These are phyloP conservation scores for Rutstroemia sp. DNA, from an alignment of 2,329 filamentous ascomycete genomes.

Conservation along the genomic window DNA sequence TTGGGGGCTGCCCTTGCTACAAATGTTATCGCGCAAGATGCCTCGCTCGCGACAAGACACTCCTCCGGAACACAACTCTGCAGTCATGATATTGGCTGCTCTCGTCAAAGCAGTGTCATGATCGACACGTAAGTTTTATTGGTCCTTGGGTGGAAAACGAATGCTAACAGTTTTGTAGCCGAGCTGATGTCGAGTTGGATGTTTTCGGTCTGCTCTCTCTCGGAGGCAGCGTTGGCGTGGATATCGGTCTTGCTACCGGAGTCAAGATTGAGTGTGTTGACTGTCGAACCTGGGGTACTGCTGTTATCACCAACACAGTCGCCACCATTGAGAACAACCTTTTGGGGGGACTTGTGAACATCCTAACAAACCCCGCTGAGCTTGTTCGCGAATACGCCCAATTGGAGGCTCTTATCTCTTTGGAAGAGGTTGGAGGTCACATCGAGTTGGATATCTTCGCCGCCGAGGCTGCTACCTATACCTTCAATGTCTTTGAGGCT, in stretches of 20 bases:
- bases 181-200: slow-evolving; percentile 1
- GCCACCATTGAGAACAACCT: slow-evolving; percentile 8
- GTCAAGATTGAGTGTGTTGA: slow-evolving; percentile 16
- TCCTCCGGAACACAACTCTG: background rate
- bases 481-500: slow-evolving; percentile 17
- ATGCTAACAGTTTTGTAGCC: slow-evolving; percentile 9
- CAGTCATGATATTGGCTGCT: slow-evolving; percentile 6
- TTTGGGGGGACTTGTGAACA: slow-evolving; percentile 13
- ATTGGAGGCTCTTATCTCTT: slow-evolving; percentile 17
- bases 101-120: slow-evolving; percentile 14
- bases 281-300: slow-evolving; percentile 21
- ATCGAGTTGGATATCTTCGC: slow-evolving; percentile 18
- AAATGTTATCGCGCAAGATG: background rate
- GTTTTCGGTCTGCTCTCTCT: slow-evolving; percentile 1
- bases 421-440: slow-evolving; percentile 17
- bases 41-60: background rate
- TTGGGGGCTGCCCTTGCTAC: slow-evolving; percentile 6
- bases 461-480: slow-evolving; percentile 12
- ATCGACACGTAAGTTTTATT: slow-evolving; percentile 16
- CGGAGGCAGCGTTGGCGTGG: background rate
- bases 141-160: too few species aligned
- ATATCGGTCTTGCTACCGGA: slow-evolving; percentile 3
- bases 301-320: slow-evolving; percentile 18
- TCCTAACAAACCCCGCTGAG: slow-evolving; percentile 16
- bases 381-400: slow-evolving; percentile 13